Conservation (phyloP, 2,329 filamentous ascomycete genomes). For the Fusarium staphyleae region DNA sequence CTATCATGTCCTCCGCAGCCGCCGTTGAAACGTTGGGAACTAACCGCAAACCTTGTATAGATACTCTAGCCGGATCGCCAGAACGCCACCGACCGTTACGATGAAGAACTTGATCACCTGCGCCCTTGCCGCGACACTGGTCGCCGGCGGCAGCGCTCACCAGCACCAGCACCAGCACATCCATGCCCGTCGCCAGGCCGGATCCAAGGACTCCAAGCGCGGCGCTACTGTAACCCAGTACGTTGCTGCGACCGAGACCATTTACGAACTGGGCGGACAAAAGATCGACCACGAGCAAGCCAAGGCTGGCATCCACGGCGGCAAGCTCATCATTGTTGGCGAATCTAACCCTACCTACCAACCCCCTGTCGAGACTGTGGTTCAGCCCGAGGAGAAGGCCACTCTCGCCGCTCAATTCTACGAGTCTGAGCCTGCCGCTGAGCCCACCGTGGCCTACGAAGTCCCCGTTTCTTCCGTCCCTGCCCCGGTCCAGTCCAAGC, state of each 20-base stretch:
- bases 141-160: constrained; percentile 62
- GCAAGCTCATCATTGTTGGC: constrained; percentile 72
- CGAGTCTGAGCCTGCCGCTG: constrained; percentile 52
- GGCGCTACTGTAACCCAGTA: constrained; percentile 57
- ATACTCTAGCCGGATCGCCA: constrained; percentile 23
- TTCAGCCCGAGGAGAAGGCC: constrained; percentile 43
- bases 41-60: constrained; percentile 27
- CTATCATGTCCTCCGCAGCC: background rate
- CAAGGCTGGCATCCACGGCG: constrained; percentile 72
- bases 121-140: constrained; percentile 61
- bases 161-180: constrained; percentile 67
- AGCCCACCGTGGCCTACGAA: constrained; percentile 40
- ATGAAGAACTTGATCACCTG: constrained; percentile 61
- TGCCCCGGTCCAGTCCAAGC: constrained; percentile 19
- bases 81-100: constrained; percentile 33
- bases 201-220: constrained; percentile 57
- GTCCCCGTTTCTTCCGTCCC: constrained; percentile 19
- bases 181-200: constrained; percentile 62
- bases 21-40: constrained; percentile 17
- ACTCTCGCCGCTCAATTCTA: constrained; percentile 58
- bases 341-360: constrained; percentile 62
- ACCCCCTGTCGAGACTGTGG: constrained; percentile 50
- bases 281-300: constrained; percentile 69
- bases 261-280: constrained; percentile 75
- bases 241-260: constrained; percentile 68